Conservation (phyloP, 1,284 basidiomycete species). For the Ganoderma resinaceum region DNA sequence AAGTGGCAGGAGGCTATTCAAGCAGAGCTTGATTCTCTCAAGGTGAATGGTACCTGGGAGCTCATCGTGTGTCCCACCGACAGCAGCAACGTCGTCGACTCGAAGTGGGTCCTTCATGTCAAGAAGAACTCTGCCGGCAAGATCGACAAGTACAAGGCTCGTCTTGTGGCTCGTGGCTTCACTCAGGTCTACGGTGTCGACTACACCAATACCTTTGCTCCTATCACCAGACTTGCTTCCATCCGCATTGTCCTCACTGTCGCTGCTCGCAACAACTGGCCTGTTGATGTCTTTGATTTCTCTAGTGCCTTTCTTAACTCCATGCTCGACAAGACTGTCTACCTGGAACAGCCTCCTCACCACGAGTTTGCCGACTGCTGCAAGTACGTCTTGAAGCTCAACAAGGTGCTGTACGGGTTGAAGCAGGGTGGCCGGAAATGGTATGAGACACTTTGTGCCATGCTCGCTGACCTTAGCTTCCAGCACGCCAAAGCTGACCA, state of each 20-base stretch:
- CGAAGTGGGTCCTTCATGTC: slow-evolving; percentile 23
- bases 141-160: slow-evolving; percentile 42
- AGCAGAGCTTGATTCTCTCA: slow-evolving; percentile 36
- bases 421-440: too few species aligned
- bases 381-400: too few species aligned
- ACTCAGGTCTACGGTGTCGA: slow-evolving; percentile 46
- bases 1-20: slow-evolving; percentile 26
- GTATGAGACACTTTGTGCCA: too few species aligned
- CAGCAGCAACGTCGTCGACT: slow-evolving; percentile 34
- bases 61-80: slow-evolving; percentile 31
- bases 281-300: slow-evolving; percentile 50
- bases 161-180: too few species aligned
- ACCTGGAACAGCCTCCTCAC: neutral
- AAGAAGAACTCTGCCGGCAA: neutral
- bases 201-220: slow-evolving; percentile 43
- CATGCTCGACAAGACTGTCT: slow-evolving; percentile 36
- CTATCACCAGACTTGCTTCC: slow-evolving; percentile 13
- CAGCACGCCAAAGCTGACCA: slow-evolving; percentile 26
- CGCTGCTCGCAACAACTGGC: slow-evolving; percentile 40
- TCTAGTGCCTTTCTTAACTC: slow-evolving; percentile 49
- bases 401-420: too few species aligned
- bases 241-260: slow-evolving; percentile 40
- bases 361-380: too few species aligned
- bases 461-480: slow-evolving; percentile 31
- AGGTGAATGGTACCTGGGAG: slow-evolving; percentile 34